Evolutionary conservation across 345 rosid genomes (phyloP), one percentile per base, ranked within the genome.

Genomic region (Melaleuca alternifolia): DNA sequence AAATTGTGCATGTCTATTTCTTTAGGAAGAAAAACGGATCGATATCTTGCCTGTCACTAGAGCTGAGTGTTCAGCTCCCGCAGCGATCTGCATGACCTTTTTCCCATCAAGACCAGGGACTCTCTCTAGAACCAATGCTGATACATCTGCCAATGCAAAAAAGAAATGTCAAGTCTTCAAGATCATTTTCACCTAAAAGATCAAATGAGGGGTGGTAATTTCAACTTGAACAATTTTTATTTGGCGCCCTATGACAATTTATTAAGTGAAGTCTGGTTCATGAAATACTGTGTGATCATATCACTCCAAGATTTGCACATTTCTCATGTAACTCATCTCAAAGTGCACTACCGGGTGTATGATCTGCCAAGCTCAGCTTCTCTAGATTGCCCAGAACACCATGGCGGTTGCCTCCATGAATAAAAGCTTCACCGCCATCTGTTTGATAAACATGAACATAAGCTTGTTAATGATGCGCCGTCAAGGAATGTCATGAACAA

Each of bases 51-150:
- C 96, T 87, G 97, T 95, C 86, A 94, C 90, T 20, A 93, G 62
- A 88, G 93, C 96, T 54, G 99, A 97, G 87, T 97, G 99, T 91
- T 96, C 99, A 37, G 99, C 94, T 89, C 99, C 99, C 15, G 98
- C 94, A 53, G 97, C 93, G 59, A 97, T 87, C 81, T 91, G 92
- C 51, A 85, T 46, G 83, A 94, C 93, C 91, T 89, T 91, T 65
- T 88, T 54, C 51, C 92, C 92, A 24, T 93, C 90, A 51, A 93
- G 90, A 86, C 87, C 83, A 6, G 89, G 37, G 79, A 97, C 95
- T 89, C 91, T 91, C 88, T 89, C 90, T 51, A 93, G 87, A 83
- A 53, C 83, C 84, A 90, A 52, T 87, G 87, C 91, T 7, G 82
- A 71, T 52, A 87, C 44, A 65, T 71, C 85, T 82, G 89, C 65